These are phyloP conservation scores for Abortiporus biennis DNA, from an alignment of 1,284 basidiomycete genomes.

Conservation along the genomic window DNA sequence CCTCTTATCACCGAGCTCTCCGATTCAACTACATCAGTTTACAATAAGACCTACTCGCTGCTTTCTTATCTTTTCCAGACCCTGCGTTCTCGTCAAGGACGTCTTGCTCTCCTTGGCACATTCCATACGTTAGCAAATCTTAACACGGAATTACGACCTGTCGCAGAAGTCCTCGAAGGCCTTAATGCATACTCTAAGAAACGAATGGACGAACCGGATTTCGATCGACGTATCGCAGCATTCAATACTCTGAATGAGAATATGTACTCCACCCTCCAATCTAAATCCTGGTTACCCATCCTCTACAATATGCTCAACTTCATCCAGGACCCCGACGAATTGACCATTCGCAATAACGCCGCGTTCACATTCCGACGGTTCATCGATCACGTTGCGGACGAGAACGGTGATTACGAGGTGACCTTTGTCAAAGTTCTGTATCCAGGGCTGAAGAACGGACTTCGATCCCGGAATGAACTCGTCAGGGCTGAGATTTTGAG, in stretches of 20 bases:
- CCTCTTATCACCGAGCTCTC: constrained; percentile 66
- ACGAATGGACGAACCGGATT: constrained; percentile 90
- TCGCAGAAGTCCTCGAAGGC: constrained; percentile 56
- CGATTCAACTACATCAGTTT: constrained; percentile 43
- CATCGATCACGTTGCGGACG: constrained; percentile 49
- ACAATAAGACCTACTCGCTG: constrained; percentile 56
- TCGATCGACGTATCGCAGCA: constrained; percentile 79
- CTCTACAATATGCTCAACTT: constrained; percentile 83
- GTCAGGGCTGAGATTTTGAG: constrained; percentile 85
- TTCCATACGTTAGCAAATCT: constrained; percentile 56
- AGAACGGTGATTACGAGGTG: constrained; percentile 37
- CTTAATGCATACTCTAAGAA: constrained; percentile 86
- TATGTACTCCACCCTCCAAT: constrained; percentile 42
- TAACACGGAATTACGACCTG: constrained; percentile 39
- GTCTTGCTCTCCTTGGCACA: constrained; percentile 60
- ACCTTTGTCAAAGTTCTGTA: constrained; percentile 68
- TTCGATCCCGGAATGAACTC: constrained; percentile 80
- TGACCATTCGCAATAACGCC: constrained; percentile 85
- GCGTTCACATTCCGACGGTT: constrained; percentile 76
- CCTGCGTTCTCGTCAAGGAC: constrained; percentile 64
- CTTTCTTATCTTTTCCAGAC: constrained; percentile 75
- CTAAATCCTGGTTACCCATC: constrained; percentile 77
- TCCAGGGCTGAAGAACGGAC: constrained; percentile 77
- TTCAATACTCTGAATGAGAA: constrained; percentile 74
- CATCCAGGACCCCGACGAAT: constrained; percentile 86